Conservation (phyloP, 192 early-diverging fungal species). For the Chytriomyces sp. region DNA sequence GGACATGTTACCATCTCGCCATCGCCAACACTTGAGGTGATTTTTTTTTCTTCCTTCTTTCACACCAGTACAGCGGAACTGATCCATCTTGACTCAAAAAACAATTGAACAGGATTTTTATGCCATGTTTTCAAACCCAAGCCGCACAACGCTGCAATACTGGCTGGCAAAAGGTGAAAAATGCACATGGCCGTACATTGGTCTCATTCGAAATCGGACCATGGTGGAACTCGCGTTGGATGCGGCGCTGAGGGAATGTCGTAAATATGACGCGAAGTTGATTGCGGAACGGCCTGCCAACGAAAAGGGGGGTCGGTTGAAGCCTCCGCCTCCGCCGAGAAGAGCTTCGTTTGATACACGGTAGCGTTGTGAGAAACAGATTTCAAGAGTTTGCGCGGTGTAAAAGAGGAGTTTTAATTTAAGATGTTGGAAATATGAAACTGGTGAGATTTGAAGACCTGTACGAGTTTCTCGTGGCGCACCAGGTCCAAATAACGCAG, state of each 20-base stretch:
- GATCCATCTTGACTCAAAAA: no score
- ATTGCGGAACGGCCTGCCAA: background rate
- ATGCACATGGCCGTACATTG: constrained; percentile 76
- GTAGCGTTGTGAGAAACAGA: no score
- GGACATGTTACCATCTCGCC: constrained; percentile 77
- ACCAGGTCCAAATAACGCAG: no score
- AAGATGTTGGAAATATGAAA: no score
- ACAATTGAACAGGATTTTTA: constrained; percentile 60
- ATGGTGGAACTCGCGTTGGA: constrained; percentile 76
- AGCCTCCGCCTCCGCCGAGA: background rate
- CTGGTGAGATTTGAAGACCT: no score
- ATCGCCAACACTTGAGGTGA: constrained; percentile 53
- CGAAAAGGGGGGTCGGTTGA: background rate
- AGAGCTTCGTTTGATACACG: background rate
- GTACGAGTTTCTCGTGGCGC: no score
- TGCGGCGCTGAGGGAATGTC: background rate
- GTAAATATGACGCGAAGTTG: background rate
- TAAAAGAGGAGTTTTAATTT: no score
- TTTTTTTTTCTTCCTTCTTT: background rate
- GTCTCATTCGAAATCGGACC: constrained; percentile 69
- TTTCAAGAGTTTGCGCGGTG: no score
- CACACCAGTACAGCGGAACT: no score
- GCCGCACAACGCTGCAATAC: constrained; percentile 62
- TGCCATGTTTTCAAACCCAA: constrained; percentile 73
- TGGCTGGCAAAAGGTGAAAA: constrained; percentile 82